Evolutionary conservation across 257 asterid genomes (phyloP), one percentile per base, ranked within the genome.

Genomic region (Cruciata laevipes): DNA sequence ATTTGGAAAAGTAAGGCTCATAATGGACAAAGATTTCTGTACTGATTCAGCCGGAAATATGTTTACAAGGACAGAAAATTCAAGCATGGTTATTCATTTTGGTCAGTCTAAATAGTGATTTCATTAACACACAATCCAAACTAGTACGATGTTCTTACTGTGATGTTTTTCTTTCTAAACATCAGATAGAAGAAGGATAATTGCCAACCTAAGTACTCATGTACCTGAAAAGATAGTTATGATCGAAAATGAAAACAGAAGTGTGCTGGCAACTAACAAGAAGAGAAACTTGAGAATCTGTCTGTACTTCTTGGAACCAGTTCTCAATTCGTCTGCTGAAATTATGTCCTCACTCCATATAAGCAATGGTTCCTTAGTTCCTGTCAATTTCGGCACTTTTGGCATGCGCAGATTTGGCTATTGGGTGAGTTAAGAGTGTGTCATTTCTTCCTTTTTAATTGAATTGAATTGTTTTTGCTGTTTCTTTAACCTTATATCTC

Each of bases 401-500:
- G 97, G 96, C 52, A 82, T 80, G 31, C 95, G 96, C 1, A 88
- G 99, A 85, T 93, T 93, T 38, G 97, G 95, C 49, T 93, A 86
- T 78, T 90, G 86, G 97, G 98, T 89, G 25, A 33, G 55, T 47
- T 17, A 47, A 64, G 69, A 67, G 74, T 67, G 74, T 67, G 70
- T 27, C 2, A 6, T 55, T n/a, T 23, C 5, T 12, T 5, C 5
- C 9, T 18, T 7, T 24, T 53, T 6, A 21, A 13, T 63, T 33
- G 24, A 49, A 18, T 49, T 17, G 7, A 20, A 3, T 14, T 31
- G 38, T 47, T 14, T 57, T 55, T 33, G 5, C 69, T 75, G 35
- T 42, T 18, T 37, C 38, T 49, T 18, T 27, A 35, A 32, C 55
- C 6, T 17, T 2, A 2, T 17, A 16, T 40, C 24, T 53, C 7